Evolutionary conservation across 345 rosid species (phyloP).

Genomic region (Iberis pinnata): DNA sequence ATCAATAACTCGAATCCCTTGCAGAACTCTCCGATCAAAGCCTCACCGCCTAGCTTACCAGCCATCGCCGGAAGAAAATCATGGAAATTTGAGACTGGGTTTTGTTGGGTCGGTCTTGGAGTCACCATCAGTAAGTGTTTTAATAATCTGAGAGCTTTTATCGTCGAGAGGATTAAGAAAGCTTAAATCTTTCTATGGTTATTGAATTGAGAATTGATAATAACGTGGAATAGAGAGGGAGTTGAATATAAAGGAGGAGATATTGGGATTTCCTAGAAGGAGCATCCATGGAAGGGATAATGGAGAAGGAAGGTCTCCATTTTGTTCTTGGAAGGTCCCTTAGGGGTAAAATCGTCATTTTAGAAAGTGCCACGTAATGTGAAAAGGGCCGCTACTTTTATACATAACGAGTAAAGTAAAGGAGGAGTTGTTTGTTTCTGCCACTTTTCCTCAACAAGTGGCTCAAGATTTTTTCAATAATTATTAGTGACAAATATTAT

Average conservation of each 20-base stretch:
- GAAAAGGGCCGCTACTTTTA: not conserved
- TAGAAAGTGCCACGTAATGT: not conserved
- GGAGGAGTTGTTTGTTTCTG: slow-evolving; percentile 13
- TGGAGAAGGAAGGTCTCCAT: slow-evolving; percentile 6
- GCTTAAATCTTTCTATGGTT: not conserved
- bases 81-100: slow-evolving; percentile 37
- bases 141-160: not conserved
- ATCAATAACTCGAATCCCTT: slow-evolving; percentile 67
- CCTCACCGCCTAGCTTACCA: slow-evolving; percentile 70
- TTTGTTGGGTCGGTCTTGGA: slow-evolving; percentile 27
- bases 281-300: slow-evolving; percentile 32
- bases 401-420: not conserved
- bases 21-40: slow-evolving; percentile 63
- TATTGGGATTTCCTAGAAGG: slow-evolving; percentile 46
- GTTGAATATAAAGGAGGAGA: slow-evolving; percentile 18
- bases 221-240: not conserved
- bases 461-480: not conserved
- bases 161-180: not conserved
- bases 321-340: slow-evolving; percentile 32
- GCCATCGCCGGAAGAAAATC: slow-evolving; percentile 78
- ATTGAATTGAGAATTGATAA: not conserved
- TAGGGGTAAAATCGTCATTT: slow-evolving; percentile 18
- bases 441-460: slow-evolving; percentile 9
- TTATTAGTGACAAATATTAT: not conserved
- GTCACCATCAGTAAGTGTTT: slow-evolving; percentile 42